Percentiles rank a stretch among this genome's conserved stretches.
Evolutionary conservation across 1,284 basidiomycete species (phyloP).

Genomic region (Austropuccinia psidii): DNA sequence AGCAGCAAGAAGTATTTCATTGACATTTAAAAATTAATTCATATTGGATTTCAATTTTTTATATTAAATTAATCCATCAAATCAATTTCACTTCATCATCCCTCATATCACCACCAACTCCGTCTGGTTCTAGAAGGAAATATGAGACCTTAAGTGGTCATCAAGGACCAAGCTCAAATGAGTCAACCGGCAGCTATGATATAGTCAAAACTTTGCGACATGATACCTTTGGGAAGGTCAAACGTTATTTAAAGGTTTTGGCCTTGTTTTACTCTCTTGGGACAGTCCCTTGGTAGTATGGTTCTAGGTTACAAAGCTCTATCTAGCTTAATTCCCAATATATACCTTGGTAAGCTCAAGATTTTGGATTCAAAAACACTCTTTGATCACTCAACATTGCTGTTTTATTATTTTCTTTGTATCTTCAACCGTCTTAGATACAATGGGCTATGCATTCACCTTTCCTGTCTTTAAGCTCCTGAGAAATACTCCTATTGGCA

Average conservation of each 20-base stretch:
- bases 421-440: slow-evolving; percentile 66
- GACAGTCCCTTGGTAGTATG: slow-evolving; percentile 82
- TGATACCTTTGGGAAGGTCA: too few relatives aligned
- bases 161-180: not conserved
- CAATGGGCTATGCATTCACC: slow-evolving; percentile 96
- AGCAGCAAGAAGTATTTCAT: not conserved
- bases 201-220: not conserved
- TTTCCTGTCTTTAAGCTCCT: slow-evolving; percentile 67
- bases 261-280: slow-evolving; percentile 79
- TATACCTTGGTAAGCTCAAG: slow-evolving; percentile 73
- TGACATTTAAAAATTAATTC: too few relatives aligned
- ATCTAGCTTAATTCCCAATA: slow-evolving; percentile 63
- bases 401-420: slow-evolving; percentile 1
- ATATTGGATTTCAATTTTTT: too few relatives aligned
- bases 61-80: too few relatives aligned
- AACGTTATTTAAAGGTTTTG: slow-evolving; percentile 50
- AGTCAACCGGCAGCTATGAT: not conserved
- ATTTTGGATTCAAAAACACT: too few relatives aligned
- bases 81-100: too few relatives aligned
- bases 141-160: too few relatives aligned
- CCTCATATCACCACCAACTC: too few relatives aligned
- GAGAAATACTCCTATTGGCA: slow-evolving; percentile 58
- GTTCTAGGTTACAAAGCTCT: slow-evolving; percentile 74
- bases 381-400: not conserved
- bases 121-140: too few relatives aligned